These are phyloP conservation scores for Rusavskia elegans DNA, from an alignment of 495 filamentous ascomycete species.

Conservation along the genomic window DNA sequence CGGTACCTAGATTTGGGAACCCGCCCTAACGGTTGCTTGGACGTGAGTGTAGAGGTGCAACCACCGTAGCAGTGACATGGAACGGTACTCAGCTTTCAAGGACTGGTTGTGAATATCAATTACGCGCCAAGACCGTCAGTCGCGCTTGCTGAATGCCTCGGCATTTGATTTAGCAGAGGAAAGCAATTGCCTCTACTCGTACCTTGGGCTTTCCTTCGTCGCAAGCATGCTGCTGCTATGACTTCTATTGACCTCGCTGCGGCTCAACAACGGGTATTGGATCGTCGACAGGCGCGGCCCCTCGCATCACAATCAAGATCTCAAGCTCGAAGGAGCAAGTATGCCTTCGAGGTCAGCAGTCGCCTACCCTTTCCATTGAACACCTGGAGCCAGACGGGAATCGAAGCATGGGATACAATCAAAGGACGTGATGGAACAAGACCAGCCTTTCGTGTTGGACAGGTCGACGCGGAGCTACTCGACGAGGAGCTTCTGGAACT, in stretches of 20 bases:
- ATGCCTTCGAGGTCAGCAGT: conserved; percentile 27
- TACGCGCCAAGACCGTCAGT: not conserved
- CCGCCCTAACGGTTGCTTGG: no score
- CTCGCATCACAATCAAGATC: conserved; percentile 38
- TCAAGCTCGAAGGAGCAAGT: conserved; percentile 31
- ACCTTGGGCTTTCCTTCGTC: no score
- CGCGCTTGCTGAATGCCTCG: not conserved
- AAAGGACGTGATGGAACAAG: conserved; percentile 61
- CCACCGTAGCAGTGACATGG: no score
- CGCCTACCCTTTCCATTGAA: conserved; percentile 51
- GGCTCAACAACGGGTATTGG: conserved; percentile 68
- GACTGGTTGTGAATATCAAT: no score
- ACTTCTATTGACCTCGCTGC: conserved; percentile 64
- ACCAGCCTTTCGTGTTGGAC: conserved; percentile 84
- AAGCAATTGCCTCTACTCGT: no score
- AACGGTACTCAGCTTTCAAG: not conserved
- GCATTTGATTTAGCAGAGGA: not conserved
- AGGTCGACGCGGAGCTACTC: conserved; percentile 89
- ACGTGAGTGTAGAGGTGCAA: no score
- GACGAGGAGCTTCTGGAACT: conserved; percentile 86
- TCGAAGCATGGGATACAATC: conserved; percentile 52
- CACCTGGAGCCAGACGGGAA: conserved; percentile 35
- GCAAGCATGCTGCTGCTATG: conserved; percentile 27
- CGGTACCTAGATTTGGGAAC: no score
- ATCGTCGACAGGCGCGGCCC: conserved; percentile 60